Evolutionary conservation across 1,284 basidiomycete species (phyloP), one percentile per base, ranked within the genome.

Genomic region (Schizopora paradoxa): DNA sequence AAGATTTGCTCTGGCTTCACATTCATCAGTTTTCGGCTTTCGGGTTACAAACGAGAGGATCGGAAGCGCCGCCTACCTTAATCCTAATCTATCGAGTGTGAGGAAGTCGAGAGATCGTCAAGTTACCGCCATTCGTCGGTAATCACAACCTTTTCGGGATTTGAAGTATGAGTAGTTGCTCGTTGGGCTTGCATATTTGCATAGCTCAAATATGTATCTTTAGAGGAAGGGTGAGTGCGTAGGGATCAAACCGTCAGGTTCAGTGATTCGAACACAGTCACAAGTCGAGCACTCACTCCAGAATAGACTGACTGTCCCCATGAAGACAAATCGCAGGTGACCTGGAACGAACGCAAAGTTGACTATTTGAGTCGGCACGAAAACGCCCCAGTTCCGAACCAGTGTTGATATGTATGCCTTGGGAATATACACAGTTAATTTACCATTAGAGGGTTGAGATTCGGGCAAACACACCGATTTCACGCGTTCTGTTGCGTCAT

Each of bases 321-420:
- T 76, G 16, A 85, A 70, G 6, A 85, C 71, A 49, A 92, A 81
- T n/a, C 89, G 79, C 45, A 91, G 69, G 56, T 91, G 89, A 3
- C 74, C 76, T 0, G 90, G 91, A 0, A 92, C 76, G 41, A 92
- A 19, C 10, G 79, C 68, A 58, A 92, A 92, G 67, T 93, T 93
- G 68, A 90, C 66, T 45, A 87, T 61, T 60, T 92, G 89, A 0
- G 87, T 79, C 0, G 90, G 90, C 36, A 83, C 73, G 60, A 86
- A 91, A 6, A 91, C 86, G 10, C 66, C 72, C 83, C 86, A 89
- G 63, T 86, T 86, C 48, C 81, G 81, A 29, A 87, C 52, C 21
- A 89, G 63, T 0, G 86, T 87, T 0, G 83, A 74, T 10, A 75
- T 68, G 58, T 86, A 88, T 6, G 74, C 76, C 80, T 84, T 48